phyloP scores from a whole-genome alignment of 2,329 filamentous ascomycete species.

The Neonectria hederae region DNA sequence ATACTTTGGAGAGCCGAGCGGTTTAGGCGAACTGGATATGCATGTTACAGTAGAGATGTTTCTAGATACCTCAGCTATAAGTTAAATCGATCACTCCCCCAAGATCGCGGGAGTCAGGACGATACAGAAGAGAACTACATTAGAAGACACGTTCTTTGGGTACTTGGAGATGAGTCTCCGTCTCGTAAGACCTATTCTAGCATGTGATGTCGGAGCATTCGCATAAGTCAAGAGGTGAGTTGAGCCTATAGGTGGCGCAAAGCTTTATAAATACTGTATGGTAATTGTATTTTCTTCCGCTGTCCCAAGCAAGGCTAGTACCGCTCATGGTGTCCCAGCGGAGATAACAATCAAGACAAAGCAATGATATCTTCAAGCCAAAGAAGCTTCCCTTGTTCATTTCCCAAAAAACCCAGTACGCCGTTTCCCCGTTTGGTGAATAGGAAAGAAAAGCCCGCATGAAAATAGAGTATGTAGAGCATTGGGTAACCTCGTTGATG shows the following conservation, averaged over 20 bases:
- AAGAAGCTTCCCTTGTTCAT: not conserved
- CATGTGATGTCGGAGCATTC: not conserved
- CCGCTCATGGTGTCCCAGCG: not conserved
- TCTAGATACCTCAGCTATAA: slow-evolving; percentile 20
- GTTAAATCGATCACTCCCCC: not conserved
- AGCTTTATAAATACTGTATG: not conserved
- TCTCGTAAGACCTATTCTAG: not conserved
- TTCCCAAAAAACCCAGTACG: not conserved
- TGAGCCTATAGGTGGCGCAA: not conserved
- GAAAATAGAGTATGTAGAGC: not conserved
- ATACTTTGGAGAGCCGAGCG: slow-evolving; percentile 22
- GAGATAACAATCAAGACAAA: not conserved
- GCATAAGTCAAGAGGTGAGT: not conserved
- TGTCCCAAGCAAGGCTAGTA: not conserved
- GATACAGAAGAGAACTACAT: not conserved
- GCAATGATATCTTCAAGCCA: not conserved
- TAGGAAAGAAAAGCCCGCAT: not conserved
- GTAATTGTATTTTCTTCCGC: not conserved
- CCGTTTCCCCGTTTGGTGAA: not conserved
- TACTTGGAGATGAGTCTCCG: not conserved
- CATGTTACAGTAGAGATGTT: slow-evolving; percentile 17
- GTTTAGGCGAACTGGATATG: slow-evolving; percentile 27
- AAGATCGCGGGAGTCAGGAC: not conserved
- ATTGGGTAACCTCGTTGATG: not conserved
- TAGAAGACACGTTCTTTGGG: too few species aligned